A percentile compares a stretch with the other conserved stretches of the same genome.
Conservation (phyloP, 2,329 filamentous ascomycete genomes). For the Knufia fluminis region DNA sequence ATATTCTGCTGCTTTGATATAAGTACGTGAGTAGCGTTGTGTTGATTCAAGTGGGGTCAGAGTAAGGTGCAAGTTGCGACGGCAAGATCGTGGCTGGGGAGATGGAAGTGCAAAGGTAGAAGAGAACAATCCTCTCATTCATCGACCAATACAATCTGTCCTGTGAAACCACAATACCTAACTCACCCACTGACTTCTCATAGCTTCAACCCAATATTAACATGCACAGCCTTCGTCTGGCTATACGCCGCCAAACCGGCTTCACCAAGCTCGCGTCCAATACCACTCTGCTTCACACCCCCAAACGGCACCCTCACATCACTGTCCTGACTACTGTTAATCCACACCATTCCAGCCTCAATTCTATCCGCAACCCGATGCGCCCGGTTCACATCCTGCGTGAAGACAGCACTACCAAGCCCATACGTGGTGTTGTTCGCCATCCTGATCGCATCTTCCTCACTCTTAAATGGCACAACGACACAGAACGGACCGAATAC, state of each 20-base stretch:
- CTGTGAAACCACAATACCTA: too few relatives aligned
- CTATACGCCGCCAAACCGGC: slow-evolving; percentile 33
- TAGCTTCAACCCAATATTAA: slow-evolving; percentile 2
- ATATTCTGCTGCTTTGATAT: too few relatives aligned
- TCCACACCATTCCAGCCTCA: slow-evolving; percentile 41
- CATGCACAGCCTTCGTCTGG: slow-evolving; percentile 5
- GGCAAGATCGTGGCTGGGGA: too few relatives aligned
- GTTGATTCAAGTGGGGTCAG: too few relatives aligned
- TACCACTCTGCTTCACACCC: slow-evolving; percentile 54
- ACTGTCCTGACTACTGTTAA: slow-evolving; percentile 56
- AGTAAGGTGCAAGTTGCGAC: too few relatives aligned
- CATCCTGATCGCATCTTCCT: slow-evolving; percentile 31
- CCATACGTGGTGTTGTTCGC: slow-evolving; percentile 37
- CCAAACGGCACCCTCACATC: slow-evolving; percentile 65
- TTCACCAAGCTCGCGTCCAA: slow-evolving; percentile 64
- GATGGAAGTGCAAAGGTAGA: too few relatives aligned
- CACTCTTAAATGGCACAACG: slow-evolving; percentile 31
- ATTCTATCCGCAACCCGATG: slow-evolving; percentile 36
- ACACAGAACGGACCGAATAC: slow-evolving; percentile 38
- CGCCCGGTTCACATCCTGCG: slow-evolving; percentile 32
- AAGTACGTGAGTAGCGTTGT: too few relatives aligned
- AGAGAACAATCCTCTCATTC: too few relatives aligned
- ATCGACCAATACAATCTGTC: too few relatives aligned
- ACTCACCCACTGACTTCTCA: too few relatives aligned
- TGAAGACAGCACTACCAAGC: slow-evolving; percentile 36